Evolutionary conservation across 225 moss, liverwort and hornwort species (phyloP), one percentile per base, ranked within the genome.

Genomic region (Takakia lepidozioides): DNA sequence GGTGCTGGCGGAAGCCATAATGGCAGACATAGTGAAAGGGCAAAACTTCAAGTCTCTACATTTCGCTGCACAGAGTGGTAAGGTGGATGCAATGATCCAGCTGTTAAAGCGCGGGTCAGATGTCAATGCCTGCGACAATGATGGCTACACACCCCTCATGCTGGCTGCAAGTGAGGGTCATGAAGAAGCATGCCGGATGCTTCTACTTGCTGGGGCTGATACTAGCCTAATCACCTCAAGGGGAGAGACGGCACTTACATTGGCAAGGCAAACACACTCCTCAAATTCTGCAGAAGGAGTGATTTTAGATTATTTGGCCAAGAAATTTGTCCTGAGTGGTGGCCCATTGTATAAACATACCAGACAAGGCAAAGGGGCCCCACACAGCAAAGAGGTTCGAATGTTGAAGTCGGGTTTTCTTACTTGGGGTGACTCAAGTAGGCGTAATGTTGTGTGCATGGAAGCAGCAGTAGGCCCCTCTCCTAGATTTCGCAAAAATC

Each of bases 41-140:
- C 68, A 78, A 10, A 60, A 68, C 14, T 78, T 78, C 61, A 71
- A 72, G 35, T 63, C 71, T 32, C 72, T 78, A 0, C 77, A 78
- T 35, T 78, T 78, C 23, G 72, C 77, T 35, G 72, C 77, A 18
- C 39, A 72, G n/a, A 51, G 68, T 15, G 77, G 77, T 19, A 68
- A 78, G 27, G 7, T 78, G 8, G 67, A 78, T 29, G 77, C 68
- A 15, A 36, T 78, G 14, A 61, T 51, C 14, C 77, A 78, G 15
- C 64, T 78, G 18, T 17, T 78, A 22, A 34, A 68, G 21, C 68
- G 77, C 51, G 77, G 58, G 35, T 59, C 57, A 28, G 34, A 67
- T 21, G 28, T 78, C 1, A 70, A 72, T 20, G 67, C 61, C 18
- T 61, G 51, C 56, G 72, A 65, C 43, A 68, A 78, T 17, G 72